Evolutionary conservation across 129 eudicot genomes (phyloP).

Genomic region (Cynara cardunculus): DNA sequence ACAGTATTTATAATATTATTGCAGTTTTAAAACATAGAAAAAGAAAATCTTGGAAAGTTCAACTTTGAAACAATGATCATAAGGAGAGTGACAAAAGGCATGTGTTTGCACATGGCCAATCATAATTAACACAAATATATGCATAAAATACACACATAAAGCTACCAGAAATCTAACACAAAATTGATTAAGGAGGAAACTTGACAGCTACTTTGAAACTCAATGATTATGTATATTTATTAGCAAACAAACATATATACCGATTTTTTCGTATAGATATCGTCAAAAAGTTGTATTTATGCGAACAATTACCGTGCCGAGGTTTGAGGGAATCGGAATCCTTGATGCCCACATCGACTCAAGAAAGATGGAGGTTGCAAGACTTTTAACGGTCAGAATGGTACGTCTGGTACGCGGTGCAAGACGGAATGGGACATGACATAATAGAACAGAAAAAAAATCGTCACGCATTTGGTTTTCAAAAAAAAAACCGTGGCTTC

Average conservation of each 20-base stretch:
- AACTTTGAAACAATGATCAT: neutral
- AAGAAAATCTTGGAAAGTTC: neutral
- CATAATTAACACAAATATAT: neutral
- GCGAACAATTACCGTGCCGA: slow-evolving; percentile 49
- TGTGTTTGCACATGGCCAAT: neutral
- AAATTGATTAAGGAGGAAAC: neutral
- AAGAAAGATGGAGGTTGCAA: neutral
- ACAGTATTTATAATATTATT: neutral
- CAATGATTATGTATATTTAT: neutral
- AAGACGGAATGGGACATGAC: neutral
- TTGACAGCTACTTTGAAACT: neutral
- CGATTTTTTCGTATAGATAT: neutral
- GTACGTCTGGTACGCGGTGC: neutral
- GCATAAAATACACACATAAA: neutral
- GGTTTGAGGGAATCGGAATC: slow-evolving; percentile 72
- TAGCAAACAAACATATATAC: neutral
- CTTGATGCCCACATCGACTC: slow-evolving; percentile 77
- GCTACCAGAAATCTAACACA: neutral
- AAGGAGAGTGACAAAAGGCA: neutral
- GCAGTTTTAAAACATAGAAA: neutral
- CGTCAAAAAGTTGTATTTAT: neutral
- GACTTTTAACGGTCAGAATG: neutral
- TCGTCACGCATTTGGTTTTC: neutral
- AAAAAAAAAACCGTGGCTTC: neutral
- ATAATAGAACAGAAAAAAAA: too few species aligned